Evolutionary conservation across 208 protist species (phyloP).

Genomic region (Leishmania aethiopica): DNA sequence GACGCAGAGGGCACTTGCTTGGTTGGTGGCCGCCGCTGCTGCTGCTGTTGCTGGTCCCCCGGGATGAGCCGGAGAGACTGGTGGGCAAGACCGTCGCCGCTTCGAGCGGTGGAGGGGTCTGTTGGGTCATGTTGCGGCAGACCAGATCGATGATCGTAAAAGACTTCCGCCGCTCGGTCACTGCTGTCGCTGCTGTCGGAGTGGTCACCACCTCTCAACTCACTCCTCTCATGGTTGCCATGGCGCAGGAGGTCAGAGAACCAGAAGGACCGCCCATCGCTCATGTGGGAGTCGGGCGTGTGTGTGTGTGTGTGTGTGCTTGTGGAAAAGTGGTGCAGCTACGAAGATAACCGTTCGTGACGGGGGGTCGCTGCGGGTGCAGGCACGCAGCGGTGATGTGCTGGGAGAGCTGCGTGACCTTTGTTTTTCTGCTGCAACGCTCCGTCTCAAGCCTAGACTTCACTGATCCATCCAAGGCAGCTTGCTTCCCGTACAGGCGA

Average conservation of each 20-base stretch:
- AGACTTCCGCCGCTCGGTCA: conserved; percentile 9
- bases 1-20: background rate
- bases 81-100: background rate
- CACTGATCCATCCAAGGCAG: no score
- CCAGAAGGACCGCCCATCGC: background rate
- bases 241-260: conserved; percentile 3
- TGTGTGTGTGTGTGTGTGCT: background rate
- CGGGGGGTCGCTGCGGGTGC: background rate
- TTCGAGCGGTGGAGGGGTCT: background rate
- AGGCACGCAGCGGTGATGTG: background rate
- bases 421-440: background rate
- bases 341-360: background rate
- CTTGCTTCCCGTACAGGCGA: background rate
- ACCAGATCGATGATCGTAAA: conserved; percentile 17
- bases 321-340: background rate
- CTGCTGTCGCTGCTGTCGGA: conserved; percentile 1
- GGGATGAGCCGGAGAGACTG: background rate
- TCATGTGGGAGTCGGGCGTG: conserved; percentile 4
- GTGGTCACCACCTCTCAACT: background rate
- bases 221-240: background rate
- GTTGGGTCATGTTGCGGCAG: background rate
- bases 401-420: background rate
- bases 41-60: background rate
- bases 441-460: background rate
- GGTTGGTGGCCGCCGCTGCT: background rate